These are phyloP conservation scores for Triticum timopheevii DNA, from an alignment of 176 grass and related monocot genomes.

Conservation along the genomic window DNA sequence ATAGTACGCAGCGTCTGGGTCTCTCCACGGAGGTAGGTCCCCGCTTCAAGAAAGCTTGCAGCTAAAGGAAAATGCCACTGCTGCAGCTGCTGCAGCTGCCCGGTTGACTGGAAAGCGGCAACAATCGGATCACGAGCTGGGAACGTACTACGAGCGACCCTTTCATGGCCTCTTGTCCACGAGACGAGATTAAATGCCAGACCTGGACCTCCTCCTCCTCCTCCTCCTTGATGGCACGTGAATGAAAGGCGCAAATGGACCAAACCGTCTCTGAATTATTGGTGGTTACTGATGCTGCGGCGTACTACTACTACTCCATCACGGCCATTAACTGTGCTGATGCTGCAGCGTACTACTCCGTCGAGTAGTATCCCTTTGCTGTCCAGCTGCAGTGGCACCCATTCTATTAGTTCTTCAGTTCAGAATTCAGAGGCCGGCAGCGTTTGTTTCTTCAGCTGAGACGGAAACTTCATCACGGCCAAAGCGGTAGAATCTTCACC, in stretches of 20 bases:
- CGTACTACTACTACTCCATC: no score
- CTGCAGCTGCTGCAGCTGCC: neutral
- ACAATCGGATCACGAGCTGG: neutral
- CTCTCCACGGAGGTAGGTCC: neutral
- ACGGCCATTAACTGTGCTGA: neutral
- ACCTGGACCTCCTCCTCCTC: neutral
- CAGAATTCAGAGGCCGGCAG: neutral
- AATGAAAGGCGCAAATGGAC: neutral
- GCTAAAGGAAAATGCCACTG: neutral
- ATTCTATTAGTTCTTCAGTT: neutral
- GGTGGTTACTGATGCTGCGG: neutral
- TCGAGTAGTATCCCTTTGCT: neutral
- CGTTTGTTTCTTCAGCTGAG: neutral
- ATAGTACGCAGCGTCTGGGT: neutral
- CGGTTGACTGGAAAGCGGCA: constrained; percentile 37
- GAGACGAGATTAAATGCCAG: constrained; percentile 3
- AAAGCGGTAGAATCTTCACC: neutral
- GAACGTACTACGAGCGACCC: neutral
- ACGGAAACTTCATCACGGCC: no score
- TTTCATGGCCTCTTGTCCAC: neutral
- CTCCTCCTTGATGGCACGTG: neutral
- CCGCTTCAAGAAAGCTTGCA: constrained; percentile 17
- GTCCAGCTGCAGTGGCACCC: neutral
- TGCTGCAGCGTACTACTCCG: neutral
- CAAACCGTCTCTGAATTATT: neutral